Evolutionary conservation across 495 filamentous ascomycete species (phyloP).

Genomic region (Podospora pseudopauciseta): DNA sequence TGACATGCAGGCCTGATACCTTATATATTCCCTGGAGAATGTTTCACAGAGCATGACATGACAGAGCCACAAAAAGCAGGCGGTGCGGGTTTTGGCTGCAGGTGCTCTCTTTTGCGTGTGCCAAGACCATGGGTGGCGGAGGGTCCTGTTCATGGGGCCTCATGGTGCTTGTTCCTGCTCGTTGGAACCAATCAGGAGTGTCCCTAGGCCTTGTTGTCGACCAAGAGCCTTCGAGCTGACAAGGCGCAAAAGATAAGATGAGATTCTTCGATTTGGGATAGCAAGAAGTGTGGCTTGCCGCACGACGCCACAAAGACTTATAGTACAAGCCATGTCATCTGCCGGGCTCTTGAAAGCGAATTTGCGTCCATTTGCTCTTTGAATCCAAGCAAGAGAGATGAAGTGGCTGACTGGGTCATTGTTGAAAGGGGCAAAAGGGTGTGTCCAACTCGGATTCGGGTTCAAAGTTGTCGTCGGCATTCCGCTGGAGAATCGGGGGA

Average conservation of each 20-base stretch:
- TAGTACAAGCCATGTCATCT: constrained; percentile 7
- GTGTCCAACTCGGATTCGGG: constrained; percentile 1
- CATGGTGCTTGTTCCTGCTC: too few relatives aligned
- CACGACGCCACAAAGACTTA: constrained; percentile 9
- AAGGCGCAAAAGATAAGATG: not conserved
- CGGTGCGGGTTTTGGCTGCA: not conserved
- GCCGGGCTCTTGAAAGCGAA: not conserved
- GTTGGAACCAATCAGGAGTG: not conserved
- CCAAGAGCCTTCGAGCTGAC: not conserved
- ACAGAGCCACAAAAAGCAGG: not conserved
- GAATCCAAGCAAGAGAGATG: not conserved
- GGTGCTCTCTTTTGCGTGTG: not conserved
- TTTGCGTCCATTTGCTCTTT: not conserved
- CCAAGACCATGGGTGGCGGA: not conserved
- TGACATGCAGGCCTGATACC: not conserved
- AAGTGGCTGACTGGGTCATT: not conserved
- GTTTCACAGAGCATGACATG: not conserved
- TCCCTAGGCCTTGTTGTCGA: not conserved
- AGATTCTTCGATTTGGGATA: not conserved
- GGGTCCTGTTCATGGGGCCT: not conserved
- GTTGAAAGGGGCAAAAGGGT: not conserved
- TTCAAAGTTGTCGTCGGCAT: not conserved
- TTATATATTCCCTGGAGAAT: not conserved
- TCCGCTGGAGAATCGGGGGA: not conserved
- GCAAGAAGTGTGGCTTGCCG: not conserved